Conservation (phyloP, 805 yeast genomes). For the Huiozyma sinensis region DNA sequence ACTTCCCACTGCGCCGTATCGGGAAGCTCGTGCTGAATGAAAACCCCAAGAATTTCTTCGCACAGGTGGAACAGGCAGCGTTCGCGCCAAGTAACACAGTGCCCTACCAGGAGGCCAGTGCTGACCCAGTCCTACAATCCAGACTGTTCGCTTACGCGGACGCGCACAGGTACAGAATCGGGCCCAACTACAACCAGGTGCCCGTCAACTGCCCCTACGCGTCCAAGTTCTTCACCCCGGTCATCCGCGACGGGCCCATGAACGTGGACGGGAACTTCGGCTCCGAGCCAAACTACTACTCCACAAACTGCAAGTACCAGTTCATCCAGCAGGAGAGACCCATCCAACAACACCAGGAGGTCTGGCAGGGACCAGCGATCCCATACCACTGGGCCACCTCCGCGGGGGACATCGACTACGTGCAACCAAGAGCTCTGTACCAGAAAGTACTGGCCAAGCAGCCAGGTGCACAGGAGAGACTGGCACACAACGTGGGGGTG, state of each 20-base stretch:
- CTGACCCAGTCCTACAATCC: slow-evolving; percentile 76
- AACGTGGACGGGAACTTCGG: slow-evolving; percentile 62
- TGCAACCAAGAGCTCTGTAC: slow-evolving; percentile 71
- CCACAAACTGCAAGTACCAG: slow-evolving; percentile 34
- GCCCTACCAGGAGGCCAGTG: slow-evolving; percentile 72
- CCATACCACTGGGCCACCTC: slow-evolving; percentile 77
- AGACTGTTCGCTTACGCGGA: slow-evolving; percentile 77
- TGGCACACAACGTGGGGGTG: slow-evolving; percentile 74
- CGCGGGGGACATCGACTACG: slow-evolving; percentile 56
- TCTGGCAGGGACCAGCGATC: slow-evolving; percentile 72
- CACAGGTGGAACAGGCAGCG: slow-evolving; percentile 80
- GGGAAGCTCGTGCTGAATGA: slow-evolving; percentile 73
- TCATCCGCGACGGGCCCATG: slow-evolving; percentile 78
- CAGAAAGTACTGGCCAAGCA: slow-evolving; percentile 58
- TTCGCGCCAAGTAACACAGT: slow-evolving; percentile 80
- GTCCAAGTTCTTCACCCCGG: slow-evolving; percentile 49
- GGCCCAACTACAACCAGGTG: slow-evolving; percentile 66
- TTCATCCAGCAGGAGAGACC: slow-evolving; percentile 22
- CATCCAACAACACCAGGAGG: slow-evolving; percentile 59
- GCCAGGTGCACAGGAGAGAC: slow-evolving; percentile 72
- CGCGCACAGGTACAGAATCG: slow-evolving; percentile 72
- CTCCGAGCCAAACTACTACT: slow-evolving; percentile 62
- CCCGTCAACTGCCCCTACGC: slow-evolving; percentile 84
- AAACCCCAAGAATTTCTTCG: slow-evolving; percentile 79
- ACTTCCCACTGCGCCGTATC: slow-evolving; percentile 77